phyloP scores from a whole-genome alignment of 179 eudicot genomes.

The Actinidia chinensis region DNA sequence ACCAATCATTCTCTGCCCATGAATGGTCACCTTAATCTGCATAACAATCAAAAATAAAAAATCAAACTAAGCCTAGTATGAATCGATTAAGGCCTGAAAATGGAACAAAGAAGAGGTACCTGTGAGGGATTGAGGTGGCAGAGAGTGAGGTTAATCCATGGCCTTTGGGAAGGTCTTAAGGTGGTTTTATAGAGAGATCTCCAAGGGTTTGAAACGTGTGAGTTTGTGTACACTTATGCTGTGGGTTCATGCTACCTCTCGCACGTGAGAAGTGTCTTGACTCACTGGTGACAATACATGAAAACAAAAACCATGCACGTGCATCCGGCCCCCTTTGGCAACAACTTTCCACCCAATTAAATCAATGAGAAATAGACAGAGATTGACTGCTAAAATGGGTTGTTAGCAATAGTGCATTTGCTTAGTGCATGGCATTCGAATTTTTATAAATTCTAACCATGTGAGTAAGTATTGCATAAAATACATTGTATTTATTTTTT shows the following conservation, averaged over 20 bases:
- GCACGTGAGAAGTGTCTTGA: slow-evolving; percentile 4
- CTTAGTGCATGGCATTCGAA: too few species aligned
- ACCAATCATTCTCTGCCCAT: not conserved
- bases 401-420: too few species aligned
- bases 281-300: not conserved
- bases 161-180: not conserved
- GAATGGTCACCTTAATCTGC: not conserved
- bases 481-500: too few species aligned
- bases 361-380: too few species aligned
- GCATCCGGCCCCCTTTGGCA: not conserved
- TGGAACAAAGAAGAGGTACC: not conserved
- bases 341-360: not conserved
- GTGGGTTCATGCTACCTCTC: not conserved
- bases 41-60: not conserved
- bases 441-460: too few species aligned
- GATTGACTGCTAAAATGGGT: too few species aligned
- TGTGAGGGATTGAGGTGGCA: not conserved
- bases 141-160: not conserved
- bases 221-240: not conserved
- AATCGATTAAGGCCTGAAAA: not conserved
- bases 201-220: slow-evolving; percentile 7
- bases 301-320: not conserved
- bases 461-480: too few species aligned
- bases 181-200: not conserved
- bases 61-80: not conserved